Conservation (phyloP, 2,329 filamentous ascomycete genomes). For the Huntiella abstrusa region DNA sequence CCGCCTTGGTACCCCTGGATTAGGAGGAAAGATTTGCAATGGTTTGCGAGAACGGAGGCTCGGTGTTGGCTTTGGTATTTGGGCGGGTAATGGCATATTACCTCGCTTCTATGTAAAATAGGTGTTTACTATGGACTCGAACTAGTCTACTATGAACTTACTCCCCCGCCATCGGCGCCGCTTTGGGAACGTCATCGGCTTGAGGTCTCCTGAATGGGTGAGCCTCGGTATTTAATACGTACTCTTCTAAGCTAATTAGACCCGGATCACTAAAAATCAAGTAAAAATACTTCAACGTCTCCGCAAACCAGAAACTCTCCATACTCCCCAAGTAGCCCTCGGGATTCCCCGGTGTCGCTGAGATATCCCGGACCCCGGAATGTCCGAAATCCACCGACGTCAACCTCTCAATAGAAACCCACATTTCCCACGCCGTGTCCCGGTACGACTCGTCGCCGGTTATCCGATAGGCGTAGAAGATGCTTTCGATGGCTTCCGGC, state of each 20-base stretch:
- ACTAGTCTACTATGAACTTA: too few species aligned
- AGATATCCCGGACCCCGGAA: conserved; percentile 24
- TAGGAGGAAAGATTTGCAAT: too few species aligned
- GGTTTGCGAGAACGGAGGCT: too few species aligned
- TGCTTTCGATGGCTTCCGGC: conserved; percentile 32
- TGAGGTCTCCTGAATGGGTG: conserved; percentile 23
- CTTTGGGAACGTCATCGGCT: too few species aligned
- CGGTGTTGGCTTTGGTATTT: too few species aligned
- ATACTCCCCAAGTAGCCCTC: conserved; percentile 36
- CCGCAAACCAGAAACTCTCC: conserved; percentile 55
- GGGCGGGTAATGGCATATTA: too few species aligned
- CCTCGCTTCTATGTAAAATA: too few species aligned
- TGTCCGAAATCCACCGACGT: conserved; percentile 30
- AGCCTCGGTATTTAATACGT: conserved; percentile 38
- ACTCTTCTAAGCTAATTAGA: conserved; percentile 48
- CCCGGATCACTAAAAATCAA: conserved; percentile 47
- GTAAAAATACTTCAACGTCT: conserved; percentile 62
- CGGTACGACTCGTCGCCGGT: conserved; percentile 29
- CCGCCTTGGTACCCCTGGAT: too few species aligned
- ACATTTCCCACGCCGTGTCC: conserved; percentile 35
- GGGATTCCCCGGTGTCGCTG: conserved; percentile 17
- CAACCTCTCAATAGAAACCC: conserved; percentile 24
- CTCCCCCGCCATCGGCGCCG: too few species aligned
- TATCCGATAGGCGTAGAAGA: conserved; percentile 34
- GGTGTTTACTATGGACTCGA: too few species aligned